phyloP scores from a whole-genome alignment of 2,329 filamentous ascomycete species.

The Talaromyces sp. region DNA sequence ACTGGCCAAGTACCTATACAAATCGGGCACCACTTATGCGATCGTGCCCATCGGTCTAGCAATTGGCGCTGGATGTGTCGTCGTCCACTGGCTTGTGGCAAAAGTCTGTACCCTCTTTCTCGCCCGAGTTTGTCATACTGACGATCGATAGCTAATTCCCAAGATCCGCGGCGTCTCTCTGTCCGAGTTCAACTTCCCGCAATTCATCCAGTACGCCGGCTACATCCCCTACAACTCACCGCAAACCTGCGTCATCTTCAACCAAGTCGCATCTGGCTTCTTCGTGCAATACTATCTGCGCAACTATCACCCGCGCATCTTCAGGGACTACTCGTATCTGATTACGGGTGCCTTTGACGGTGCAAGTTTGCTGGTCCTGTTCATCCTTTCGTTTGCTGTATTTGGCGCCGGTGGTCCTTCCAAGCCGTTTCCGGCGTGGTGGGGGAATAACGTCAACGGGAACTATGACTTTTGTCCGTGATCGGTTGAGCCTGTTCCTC shows the following conservation, averaged over 20 bases:
- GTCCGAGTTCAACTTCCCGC: slow-evolving; percentile 50
- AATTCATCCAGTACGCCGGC: slow-evolving; percentile 54
- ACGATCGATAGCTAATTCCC: slow-evolving; percentile 42
- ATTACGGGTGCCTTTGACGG: slow-evolving; percentile 54
- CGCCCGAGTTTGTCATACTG: not conserved
- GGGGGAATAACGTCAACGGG: slow-evolving; percentile 52
- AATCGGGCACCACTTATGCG: slow-evolving; percentile 12
- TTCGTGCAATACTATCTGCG: slow-evolving; percentile 52
- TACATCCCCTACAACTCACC: slow-evolving; percentile 54
- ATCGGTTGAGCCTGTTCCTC: not conserved
- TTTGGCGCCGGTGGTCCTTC: slow-evolving; percentile 50
- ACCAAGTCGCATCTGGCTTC: slow-evolving; percentile 43
- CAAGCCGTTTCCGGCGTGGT: slow-evolving; percentile 51
- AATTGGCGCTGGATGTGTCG: slow-evolving; percentile 12
- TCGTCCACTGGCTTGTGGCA: slow-evolving; percentile 13
- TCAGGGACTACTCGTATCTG: slow-evolving; percentile 54
- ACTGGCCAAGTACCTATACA: slow-evolving; percentile 18
- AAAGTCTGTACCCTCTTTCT: slow-evolving; percentile 4
- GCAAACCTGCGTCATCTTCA: slow-evolving; percentile 55
- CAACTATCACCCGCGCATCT: slow-evolving; percentile 51
- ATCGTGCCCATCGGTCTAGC: slow-evolving; percentile 18
- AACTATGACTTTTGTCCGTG: slow-evolving; percentile 50
- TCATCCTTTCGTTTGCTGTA: slow-evolving; percentile 55
- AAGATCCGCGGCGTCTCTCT: slow-evolving; percentile 44
- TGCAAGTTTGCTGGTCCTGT: slow-evolving; percentile 47